phyloP scores from a whole-genome alignment of 352 stramenopile genomes.

The Peronospora tabacina region DNA sequence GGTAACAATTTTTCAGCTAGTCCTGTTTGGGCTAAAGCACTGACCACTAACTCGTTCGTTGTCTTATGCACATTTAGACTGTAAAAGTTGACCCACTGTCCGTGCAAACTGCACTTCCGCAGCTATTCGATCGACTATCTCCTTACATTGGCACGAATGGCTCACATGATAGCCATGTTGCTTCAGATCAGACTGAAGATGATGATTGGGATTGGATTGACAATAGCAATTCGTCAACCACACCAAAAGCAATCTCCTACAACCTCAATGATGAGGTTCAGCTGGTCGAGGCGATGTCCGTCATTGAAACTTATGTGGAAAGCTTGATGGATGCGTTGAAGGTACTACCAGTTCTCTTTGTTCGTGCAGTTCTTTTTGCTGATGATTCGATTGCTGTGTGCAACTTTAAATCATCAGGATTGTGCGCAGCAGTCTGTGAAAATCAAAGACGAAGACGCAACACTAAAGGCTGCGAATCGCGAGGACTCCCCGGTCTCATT shows the following conservation, averaged over 20 bases:
- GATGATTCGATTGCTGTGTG: constrained; percentile 2
- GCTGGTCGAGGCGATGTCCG: constrained; percentile 21
- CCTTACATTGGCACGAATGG: constrained; percentile 17
- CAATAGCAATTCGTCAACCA: constrained; percentile 12
- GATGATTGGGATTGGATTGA: constrained; percentile 73
- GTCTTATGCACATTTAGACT: constrained; percentile 14
- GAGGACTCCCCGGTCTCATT: constrained; percentile 27
- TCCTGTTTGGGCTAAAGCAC: not conserved
- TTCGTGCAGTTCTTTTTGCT: constrained; percentile 5
- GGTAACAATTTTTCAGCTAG: constrained; percentile 21
- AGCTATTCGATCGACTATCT: constrained; percentile 27
- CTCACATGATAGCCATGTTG: constrained; percentile 3
- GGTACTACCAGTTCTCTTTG: constrained; percentile 24
- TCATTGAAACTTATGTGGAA: constrained; percentile 41
- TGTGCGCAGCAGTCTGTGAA: constrained; percentile 52
- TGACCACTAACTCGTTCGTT: constrained; percentile 3
- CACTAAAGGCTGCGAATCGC: constrained; percentile 4
- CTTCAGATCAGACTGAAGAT: constrained; percentile 25
- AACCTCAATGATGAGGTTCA: constrained; percentile 20
- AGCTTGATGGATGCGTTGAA: constrained; percentile 37
- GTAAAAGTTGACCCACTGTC: constrained; percentile 18
- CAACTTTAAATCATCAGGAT: constrained; percentile 31
- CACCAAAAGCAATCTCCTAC: constrained; percentile 2
- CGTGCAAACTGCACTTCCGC: constrained; percentile 27
- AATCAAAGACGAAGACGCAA: constrained; percentile 23